phyloP scores from a whole-genome alignment of 2,329 filamentous ascomycete genomes.

The Neocatenulostroma microsporum region DNA sequence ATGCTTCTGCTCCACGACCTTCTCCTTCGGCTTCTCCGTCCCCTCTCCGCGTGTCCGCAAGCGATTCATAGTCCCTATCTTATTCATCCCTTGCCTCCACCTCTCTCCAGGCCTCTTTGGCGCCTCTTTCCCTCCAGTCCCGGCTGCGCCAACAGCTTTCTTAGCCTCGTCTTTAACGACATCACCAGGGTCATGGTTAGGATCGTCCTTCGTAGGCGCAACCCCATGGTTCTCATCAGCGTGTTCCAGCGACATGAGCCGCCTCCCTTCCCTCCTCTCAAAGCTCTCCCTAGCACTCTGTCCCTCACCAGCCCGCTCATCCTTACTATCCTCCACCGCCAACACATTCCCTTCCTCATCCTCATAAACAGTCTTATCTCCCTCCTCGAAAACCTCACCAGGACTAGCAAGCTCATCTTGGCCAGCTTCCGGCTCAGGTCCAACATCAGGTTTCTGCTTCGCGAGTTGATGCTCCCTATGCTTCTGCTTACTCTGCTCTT shows the following conservation, averaged over 20 bases:
- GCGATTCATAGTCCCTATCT: slow-evolving; percentile 35
- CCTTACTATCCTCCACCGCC: slow-evolving; percentile 49
- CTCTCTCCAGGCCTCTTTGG: slow-evolving; percentile 31
- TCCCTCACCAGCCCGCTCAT: slow-evolving; percentile 30
- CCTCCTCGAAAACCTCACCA: slow-evolving; percentile 73
- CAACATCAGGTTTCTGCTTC: slow-evolving; percentile 6
- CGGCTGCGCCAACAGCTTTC: slow-evolving; percentile 65
- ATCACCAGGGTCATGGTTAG: slow-evolving; percentile 36
- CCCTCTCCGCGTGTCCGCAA: slow-evolving; percentile 33
- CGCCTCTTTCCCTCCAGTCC: slow-evolving; percentile 55
- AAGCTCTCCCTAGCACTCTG: slow-evolving; percentile 53
- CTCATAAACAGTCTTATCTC: slow-evolving; percentile 70
- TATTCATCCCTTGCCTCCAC: slow-evolving; percentile 35
- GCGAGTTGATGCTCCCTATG: slow-evolving; percentile 1
- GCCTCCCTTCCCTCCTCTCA: slow-evolving; percentile 47
- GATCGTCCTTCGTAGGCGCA: slow-evolving; percentile 41
- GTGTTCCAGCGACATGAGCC: slow-evolving; percentile 47
- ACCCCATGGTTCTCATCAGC: slow-evolving; percentile 34
- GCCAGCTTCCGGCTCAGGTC: slow-evolving; percentile 11
- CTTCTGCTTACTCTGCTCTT: slow-evolving; percentile 30
- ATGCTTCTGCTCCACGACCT: slow-evolving; percentile 42
- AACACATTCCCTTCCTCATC: slow-evolving; percentile 82
- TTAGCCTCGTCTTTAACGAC: slow-evolving; percentile 28
- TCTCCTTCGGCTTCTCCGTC: slow-evolving; percentile 26
- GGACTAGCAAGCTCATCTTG: slow-evolving; percentile 24